Base-by-base conservation (phyloP, 2,329 filamentous ascomycete genomes). In the Coniochaeta hoffmannii region DNA sequence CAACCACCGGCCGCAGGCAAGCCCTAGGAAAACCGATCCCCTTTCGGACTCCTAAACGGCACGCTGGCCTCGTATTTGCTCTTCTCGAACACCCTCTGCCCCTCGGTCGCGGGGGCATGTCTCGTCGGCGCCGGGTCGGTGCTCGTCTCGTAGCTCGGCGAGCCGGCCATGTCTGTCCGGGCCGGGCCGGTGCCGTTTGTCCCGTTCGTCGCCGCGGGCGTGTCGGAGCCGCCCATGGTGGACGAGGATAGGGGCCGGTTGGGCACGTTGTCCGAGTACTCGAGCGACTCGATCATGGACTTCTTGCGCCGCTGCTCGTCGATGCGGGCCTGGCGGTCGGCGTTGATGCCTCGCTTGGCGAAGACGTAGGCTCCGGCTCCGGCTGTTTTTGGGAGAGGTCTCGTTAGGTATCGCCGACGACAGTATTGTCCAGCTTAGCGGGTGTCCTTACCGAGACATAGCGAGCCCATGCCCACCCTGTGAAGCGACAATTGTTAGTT, bases 311-410 rank as follows among this genome's bases (percentile, higher is more conserved):
- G 79, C 57, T 78, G 80, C 58, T 88, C 85, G 64, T 88, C 81
- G 61, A 88, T 82, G 65, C 89, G 84, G 58, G 83, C 76, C 58
- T 82, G 79, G 61, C 93, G 89, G 72, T 97, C 91, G 63, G 89
- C 89, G 69, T 97, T 96, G 80, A 99, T 96, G 71, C 86, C 87
- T 68, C 84, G 82, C 80, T 99, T 99, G 61, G 94, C 94, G 70
- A 97, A 96, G 77, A 89, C 91, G 79, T 97, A 99, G 66, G 93
- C 91, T 60, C 87, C 89, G 61, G 85, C 94, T 67, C 93, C 94
- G 62, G 92, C 90, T 91, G 67, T 54, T 59, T 41, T 5, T 19
- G 5, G 17, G n/a, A 24, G 12, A 4, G 22, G 19, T 26, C 9
- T 46, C 9, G 41, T 46, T 19, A 46, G 41, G 22, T 35, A 49